Evolutionary conservation across 805 yeast genomes (phyloP).

Genomic region (Lachancea dasiensis): DNA sequence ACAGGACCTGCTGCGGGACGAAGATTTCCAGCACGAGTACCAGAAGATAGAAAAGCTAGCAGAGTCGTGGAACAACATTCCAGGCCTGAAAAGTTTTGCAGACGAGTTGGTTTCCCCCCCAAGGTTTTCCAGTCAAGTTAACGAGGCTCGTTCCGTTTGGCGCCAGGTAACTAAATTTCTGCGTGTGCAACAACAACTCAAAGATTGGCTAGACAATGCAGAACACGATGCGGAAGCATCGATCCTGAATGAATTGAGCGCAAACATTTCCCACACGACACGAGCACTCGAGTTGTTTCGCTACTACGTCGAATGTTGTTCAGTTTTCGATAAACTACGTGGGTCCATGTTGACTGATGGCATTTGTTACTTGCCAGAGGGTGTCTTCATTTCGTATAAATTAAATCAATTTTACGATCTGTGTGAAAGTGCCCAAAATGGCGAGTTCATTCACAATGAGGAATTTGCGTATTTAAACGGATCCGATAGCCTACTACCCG

Average conservation of each 20-base stretch:
- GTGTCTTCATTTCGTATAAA: constrained; percentile 5
- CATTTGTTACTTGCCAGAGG: constrained; percentile 6
- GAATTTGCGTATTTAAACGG: constrained; percentile 11
- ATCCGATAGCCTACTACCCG: constrained; percentile 4
- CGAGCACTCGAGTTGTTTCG: constrained; percentile 5
- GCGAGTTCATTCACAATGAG: constrained; percentile 1
- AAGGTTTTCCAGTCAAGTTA: constrained; percentile 4
- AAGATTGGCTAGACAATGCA: not conserved
- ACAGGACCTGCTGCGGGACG: constrained; percentile 2
- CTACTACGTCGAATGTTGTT: constrained; percentile 8
- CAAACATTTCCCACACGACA: constrained; percentile 1
- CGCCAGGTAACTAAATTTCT: constrained; percentile 8
- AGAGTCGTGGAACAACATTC: constrained; percentile 4
- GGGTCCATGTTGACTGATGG: constrained; percentile 5
- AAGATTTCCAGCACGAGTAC: constrained; percentile 6
- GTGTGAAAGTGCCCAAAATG: constrained; percentile 7
- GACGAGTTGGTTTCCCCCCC: constrained; percentile 6
- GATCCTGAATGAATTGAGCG: constrained; percentile 1
- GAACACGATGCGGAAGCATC: constrained; percentile 1
- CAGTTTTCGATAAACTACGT: constrained; percentile 4
- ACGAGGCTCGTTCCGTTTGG: constrained; percentile 8
- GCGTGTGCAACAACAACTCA: constrained; percentile 3
- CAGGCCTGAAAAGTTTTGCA: constrained; percentile 3
- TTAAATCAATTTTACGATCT: constrained; percentile 6
- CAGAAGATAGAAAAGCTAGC: constrained; percentile 9